Conservation (phyloP, 208 protist species). For the Zelonia costaricensis region DNA sequence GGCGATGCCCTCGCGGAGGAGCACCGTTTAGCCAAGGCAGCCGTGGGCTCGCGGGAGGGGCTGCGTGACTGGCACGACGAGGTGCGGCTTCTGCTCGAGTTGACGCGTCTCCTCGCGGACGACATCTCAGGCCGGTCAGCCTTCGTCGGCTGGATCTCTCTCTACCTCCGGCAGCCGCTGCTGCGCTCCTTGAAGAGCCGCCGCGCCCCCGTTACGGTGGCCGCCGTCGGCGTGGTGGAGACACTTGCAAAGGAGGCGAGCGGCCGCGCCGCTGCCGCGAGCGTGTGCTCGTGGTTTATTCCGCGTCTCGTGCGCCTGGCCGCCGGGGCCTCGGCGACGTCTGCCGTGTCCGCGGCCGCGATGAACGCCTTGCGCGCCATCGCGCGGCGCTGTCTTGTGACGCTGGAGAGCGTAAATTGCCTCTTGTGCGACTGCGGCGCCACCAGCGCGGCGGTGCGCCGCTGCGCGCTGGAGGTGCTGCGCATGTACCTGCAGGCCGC, state of each 20-base stretch:
- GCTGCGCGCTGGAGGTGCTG: slow-evolving; percentile 36
- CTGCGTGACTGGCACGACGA: slow-evolving; percentile 33
- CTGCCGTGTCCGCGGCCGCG: slow-evolving; percentile 27
- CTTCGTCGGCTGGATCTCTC: slow-evolving; percentile 43
- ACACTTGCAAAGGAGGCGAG: neutral
- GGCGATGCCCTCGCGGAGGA: slow-evolving; percentile 22
- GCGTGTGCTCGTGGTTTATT: slow-evolving; percentile 55
- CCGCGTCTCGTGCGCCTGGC: slow-evolving; percentile 38
- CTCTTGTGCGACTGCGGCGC: slow-evolving; percentile 46
- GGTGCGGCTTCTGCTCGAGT: slow-evolving; percentile 28
- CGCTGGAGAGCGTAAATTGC: slow-evolving; percentile 34
- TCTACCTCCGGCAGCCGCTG: slow-evolving; percentile 48
- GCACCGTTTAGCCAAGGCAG: neutral
- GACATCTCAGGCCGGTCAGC: slow-evolving; percentile 28
- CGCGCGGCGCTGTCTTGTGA: slow-evolving; percentile 37
- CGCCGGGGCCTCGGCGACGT: slow-evolving; percentile 22
- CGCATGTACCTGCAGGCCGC: slow-evolving; percentile 36
- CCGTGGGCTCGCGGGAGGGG: neutral
- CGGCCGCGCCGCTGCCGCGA: slow-evolving; percentile 7
- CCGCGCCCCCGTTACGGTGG: slow-evolving; percentile 23
- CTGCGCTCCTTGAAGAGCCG: slow-evolving; percentile 43
- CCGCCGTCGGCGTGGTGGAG: slow-evolving; percentile 20
- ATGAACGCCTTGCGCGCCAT: slow-evolving; percentile 29
- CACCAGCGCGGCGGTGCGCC: slow-evolving; percentile 31
- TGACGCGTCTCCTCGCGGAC: slow-evolving; percentile 25